Conservation (phyloP, 805 yeast genomes). For the Spathaspora hagerdaliae region DNA sequence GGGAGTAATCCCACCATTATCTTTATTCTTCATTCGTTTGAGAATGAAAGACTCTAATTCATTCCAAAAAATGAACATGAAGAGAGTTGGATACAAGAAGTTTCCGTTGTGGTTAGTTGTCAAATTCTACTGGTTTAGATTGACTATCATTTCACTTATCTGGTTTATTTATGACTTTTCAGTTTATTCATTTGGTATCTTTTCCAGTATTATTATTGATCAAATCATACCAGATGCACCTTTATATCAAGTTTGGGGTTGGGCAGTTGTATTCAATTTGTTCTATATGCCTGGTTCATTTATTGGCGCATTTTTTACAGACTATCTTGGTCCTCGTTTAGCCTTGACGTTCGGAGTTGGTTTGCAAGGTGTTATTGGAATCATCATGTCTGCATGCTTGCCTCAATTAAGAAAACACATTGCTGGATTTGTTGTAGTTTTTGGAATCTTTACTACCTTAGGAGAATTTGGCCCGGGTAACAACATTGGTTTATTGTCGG, state of each 20-base stretch:
- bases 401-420: constrained; percentile 51
- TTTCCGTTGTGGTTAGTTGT: constrained; percentile 68
- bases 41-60: constrained; percentile 71
- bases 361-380: constrained; percentile 76
- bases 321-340: constrained; percentile 86
- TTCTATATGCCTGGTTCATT: constrained; percentile 90
- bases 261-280: constrained; percentile 85
- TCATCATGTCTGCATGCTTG: constrained; percentile 74
- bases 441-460: constrained; percentile 79
- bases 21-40: constrained; percentile 73
- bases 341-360: constrained; percentile 67
- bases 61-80: constrained; percentile 68
- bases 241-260: constrained; percentile 76
- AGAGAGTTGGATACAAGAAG: constrained; percentile 34
- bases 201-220: constrained; percentile 67
- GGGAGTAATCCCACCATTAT: constrained; percentile 84
- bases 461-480: constrained; percentile 97
- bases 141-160: constrained; percentile 63
- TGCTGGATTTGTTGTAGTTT: constrained; percentile 79
- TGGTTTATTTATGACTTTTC: constrained; percentile 94
- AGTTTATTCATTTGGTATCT: constrained; percentile 82
- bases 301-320: constrained; percentile 81
- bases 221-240: constrained; percentile 55
- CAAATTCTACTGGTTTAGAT: constrained; percentile 82
- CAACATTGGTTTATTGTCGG: constrained; percentile 81